phyloP scores from a whole-genome alignment of 805 yeast species.

The Maudiozyma saulgeensis region DNA sequence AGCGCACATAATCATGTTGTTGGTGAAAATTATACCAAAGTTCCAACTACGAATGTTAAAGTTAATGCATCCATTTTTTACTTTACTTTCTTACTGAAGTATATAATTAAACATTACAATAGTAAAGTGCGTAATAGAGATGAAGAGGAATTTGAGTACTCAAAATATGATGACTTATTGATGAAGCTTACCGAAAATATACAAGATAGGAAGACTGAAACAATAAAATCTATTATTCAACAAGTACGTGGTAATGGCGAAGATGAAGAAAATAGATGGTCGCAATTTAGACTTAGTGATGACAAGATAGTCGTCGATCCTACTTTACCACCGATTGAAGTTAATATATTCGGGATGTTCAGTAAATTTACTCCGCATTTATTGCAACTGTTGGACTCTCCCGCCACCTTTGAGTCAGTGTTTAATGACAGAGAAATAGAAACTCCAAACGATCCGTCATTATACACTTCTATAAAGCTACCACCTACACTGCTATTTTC shows the following conservation, averaged over 20 bases:
- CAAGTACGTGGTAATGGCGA: not conserved
- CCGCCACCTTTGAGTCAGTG: not conserved
- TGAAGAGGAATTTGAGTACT: conserved; percentile 3
- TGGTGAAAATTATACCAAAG: conserved; percentile 10
- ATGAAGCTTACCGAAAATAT: conserved; percentile 7
- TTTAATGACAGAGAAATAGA: not conserved
- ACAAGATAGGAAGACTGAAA: conserved; percentile 9
- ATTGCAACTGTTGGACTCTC: not conserved
- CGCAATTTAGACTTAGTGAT: not conserved
- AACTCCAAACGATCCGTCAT: not conserved
- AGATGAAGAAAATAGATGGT: not conserved
- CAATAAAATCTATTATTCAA: conserved; percentile 7
- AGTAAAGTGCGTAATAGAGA: not conserved
- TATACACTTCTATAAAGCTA: not conserved
- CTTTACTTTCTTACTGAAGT: conserved; percentile 16
- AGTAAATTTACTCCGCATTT: not conserved
- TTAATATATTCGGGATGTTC: not conserved
- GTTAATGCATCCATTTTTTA: conserved; percentile 20
- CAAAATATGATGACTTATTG: conserved; percentile 7
- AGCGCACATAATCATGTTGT: conserved; percentile 11
- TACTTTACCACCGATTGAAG: not conserved
- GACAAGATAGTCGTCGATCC: not conserved
- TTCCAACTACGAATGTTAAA: conserved; percentile 16
- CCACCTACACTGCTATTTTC: not conserved
- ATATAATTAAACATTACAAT: conserved; percentile 9